Conservation (phyloP, 495 filamentous ascomycete species). For the Aspergillus homomorphus region DNA sequence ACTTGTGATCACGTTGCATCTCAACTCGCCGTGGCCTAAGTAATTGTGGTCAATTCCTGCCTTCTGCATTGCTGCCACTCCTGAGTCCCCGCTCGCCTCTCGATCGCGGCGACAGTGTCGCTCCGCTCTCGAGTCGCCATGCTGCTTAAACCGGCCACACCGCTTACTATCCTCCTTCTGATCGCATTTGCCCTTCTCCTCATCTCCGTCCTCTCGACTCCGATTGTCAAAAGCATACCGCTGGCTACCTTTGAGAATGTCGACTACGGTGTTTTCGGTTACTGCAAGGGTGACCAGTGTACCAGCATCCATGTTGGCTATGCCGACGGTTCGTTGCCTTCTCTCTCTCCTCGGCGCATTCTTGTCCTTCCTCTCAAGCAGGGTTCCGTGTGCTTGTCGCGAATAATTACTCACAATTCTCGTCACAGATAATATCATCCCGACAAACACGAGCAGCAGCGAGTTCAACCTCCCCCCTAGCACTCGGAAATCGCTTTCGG, state of each 20-base stretch:
- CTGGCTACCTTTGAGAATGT: conserved; percentile 72
- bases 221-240: conserved; percentile 81
- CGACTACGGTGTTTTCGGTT: conserved; percentile 92
- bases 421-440: conserved; percentile 36
- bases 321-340: conserved; percentile 63
- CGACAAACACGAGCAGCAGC: conserved; percentile 29
- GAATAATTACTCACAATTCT: background rate
- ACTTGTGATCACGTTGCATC: background rate
- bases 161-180: conserved; percentile 80
- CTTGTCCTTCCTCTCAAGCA: background rate
- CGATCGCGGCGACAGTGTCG: conserved; percentile 15
- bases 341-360: conserved; percentile 17
- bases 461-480: conserved; percentile 71
- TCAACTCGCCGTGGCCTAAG: no score
- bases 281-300: conserved; percentile 64
- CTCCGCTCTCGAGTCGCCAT: conserved; percentile 31
- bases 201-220: conserved; percentile 87
- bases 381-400: background rate
- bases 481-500: conserved; percentile 80
- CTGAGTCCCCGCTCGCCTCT: conserved; percentile 4
- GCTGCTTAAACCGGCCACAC: conserved; percentile 87
- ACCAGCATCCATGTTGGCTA: conserved; percentile 81
- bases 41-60: background rate
- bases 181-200: conserved; percentile 81
- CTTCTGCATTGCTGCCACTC: conserved; percentile 13